Evolutionary conservation across 108 stramenopile species (phyloP).

Genomic region (Discostella stelligeroides): DNA sequence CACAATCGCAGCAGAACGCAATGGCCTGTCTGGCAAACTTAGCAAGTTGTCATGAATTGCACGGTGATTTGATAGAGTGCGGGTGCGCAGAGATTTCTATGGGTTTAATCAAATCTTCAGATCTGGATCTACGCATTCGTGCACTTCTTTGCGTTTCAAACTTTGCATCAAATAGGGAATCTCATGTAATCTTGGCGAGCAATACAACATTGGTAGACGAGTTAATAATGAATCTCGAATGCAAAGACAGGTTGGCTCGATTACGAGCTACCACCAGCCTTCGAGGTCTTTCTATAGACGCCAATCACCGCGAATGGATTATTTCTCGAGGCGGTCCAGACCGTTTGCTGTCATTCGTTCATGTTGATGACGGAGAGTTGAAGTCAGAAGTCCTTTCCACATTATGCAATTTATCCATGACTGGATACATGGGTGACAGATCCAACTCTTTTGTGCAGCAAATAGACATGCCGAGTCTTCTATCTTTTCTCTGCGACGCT

Average conservation of each 20-base stretch:
- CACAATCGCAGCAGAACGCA: slow-evolving; percentile 76
- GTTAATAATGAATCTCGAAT: slow-evolving; percentile 35
- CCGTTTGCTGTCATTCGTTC: slow-evolving; percentile 62
- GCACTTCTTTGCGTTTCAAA: slow-evolving; percentile 75
- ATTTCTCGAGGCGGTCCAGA: slow-evolving; percentile 58
- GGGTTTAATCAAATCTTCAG: slow-evolving; percentile 55
- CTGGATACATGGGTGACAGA: slow-evolving; percentile 78
- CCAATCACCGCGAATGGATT: slow-evolving; percentile 58
- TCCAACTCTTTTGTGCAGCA: slow-evolving; percentile 61
- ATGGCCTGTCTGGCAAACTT: slow-evolving; percentile 76
- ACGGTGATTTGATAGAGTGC: slow-evolving; percentile 52
- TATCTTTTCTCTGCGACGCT: slow-evolving; percentile 78
- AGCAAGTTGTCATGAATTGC: slow-evolving; percentile 62
- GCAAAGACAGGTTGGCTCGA: slow-evolving; percentile 44
- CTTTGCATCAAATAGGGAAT: slow-evolving; percentile 62
- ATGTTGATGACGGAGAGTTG: slow-evolving; percentile 70
- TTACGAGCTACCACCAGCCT: slow-evolving; percentile 65
- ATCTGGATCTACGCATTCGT: slow-evolving; percentile 69
- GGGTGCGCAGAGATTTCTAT: slow-evolving; percentile 54
- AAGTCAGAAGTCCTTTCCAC: slow-evolving; percentile 79
- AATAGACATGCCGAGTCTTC: slow-evolving; percentile 62
- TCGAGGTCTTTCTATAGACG: slow-evolving; percentile 71
- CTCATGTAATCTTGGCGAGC: slow-evolving; percentile 47
- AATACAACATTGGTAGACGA: slow-evolving; percentile 1
- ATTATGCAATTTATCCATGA: slow-evolving; percentile 82